Evolutionary conservation across 768 basidiomycete genomes (phyloP).

Genomic region (Lactifluus hygrophoroides): DNA sequence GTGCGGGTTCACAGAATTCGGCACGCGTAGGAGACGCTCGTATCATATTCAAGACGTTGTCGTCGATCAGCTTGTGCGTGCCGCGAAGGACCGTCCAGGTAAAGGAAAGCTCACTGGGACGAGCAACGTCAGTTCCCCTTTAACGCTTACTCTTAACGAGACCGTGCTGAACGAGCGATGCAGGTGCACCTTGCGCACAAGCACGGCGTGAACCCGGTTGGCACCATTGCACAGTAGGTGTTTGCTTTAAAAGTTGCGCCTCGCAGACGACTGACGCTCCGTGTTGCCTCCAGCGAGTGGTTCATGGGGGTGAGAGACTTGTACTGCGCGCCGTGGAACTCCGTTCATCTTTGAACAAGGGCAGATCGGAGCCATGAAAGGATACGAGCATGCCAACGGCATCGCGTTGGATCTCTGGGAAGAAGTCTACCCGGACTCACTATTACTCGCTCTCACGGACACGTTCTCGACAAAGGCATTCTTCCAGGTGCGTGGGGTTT

Average conservation of each 20-base stretch:
- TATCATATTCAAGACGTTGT: conserved; percentile 72
- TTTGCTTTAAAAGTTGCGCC: conserved; percentile 13
- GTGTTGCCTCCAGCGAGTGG: conserved; percentile 56
- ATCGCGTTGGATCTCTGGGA: conserved; percentile 85
- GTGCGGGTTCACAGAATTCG: conserved; percentile 78
- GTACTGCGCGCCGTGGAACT: not conserved
- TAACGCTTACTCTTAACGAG: not conserved
- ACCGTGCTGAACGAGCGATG: not conserved
- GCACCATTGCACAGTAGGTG: conserved; percentile 80
- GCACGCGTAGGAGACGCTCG: conserved; percentile 73
- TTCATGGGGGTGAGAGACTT: conserved; percentile 66
- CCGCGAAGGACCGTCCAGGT: conserved; percentile 40
- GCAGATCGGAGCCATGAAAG: conserved; percentile 74
- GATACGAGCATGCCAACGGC: conserved; percentile 71
- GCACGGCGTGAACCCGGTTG: conserved; percentile 55
- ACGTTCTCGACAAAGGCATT: conserved; percentile 88
- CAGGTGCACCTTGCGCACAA: conserved; percentile 82
- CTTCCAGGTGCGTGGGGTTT: conserved; percentile 48
- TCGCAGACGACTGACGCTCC: not conserved
- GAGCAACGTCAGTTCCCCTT: conserved; percentile 62
- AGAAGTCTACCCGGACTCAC: conserved; percentile 46
- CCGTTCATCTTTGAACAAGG: not conserved
- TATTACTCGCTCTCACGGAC: conserved; percentile 82
- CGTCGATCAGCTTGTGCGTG: conserved; percentile 58
- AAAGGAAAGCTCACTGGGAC: conserved; percentile 68